A percentile compares a stretch with the other conserved stretches of the same genome.
Evolutionary conservation across 1,139 yeast genomes (phyloP).

Genomic region (Yamadazyma siamensis): DNA sequence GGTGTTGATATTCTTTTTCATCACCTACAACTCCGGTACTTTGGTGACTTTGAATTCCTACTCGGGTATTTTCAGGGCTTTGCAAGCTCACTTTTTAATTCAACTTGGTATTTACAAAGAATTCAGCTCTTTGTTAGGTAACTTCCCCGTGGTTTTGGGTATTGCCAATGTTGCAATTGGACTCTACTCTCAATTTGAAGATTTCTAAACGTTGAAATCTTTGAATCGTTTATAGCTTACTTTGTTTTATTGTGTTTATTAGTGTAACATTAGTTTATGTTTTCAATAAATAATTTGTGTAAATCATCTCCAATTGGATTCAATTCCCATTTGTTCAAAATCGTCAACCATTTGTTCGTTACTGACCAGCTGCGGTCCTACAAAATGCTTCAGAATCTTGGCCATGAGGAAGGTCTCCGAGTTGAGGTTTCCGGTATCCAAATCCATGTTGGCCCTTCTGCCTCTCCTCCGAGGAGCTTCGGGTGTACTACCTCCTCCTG

Average conservation of each 20-base stretch:
- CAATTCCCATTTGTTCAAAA: slow-evolving; percentile 35
- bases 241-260: slow-evolving; percentile 14
- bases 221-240: slow-evolving; percentile 4
- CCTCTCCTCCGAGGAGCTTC: slow-evolving; percentile 21
- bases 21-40: slow-evolving; percentile 30
- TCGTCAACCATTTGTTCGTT: slow-evolving; percentile 35
- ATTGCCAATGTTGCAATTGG: slow-evolving; percentile 48
- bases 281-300: slow-evolving; percentile 7
- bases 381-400: slow-evolving; percentile 43
- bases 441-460: slow-evolving; percentile 16
- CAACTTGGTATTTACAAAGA: slow-evolving; percentile 37
- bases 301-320: slow-evolving; percentile 32
- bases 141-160: slow-evolving; percentile 47
- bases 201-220: slow-evolving; percentile 18
- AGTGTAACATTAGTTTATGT: slow-evolving; percentile 16
- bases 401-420: slow-evolving; percentile 41
- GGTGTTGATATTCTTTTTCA: slow-evolving; percentile 42
- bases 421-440: slow-evolving; percentile 22
- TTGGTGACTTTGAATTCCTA: slow-evolving; percentile 26
- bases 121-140: slow-evolving; percentile 39
- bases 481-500: slow-evolving; percentile 13
- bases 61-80: slow-evolving; percentile 33
- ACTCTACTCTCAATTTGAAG: slow-evolving; percentile 50
- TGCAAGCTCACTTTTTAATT: slow-evolving; percentile 33
- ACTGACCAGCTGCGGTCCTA: slow-evolving; percentile 38